Base-by-base conservation (phyloP, 2,329 filamentous ascomycete genomes). In the Tolypocladium paradoxum region DNA sequence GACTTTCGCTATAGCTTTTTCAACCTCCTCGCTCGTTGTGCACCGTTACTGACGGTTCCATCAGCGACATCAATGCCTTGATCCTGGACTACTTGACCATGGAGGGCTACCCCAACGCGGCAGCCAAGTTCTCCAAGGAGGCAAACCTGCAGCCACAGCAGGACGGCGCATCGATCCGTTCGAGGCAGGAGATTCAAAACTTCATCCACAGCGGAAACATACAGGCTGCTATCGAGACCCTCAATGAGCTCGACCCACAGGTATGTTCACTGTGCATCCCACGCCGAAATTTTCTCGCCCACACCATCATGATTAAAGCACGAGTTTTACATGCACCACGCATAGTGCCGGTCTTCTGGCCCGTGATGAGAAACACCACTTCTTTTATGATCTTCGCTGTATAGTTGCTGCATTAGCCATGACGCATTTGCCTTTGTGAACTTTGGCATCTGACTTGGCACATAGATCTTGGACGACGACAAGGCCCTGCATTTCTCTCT, bases 301-400 rank as follows among this genome's bases (percentile, higher is more conserved):
- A 35, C 35, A 35, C 38, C 50, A 51, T 81, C 73, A 91, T 93
- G 93, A 99, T 99, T 96, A 96, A 77, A 88, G 78, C 66, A 69
- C 66, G 76, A 80, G 79, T 87, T 91, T 84, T 95, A 79, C 92
- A 99, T 99, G 93, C 93, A 99, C 93, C 93, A 99, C 93, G 90
- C 93, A 90, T 93, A 97, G 82, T 78, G 78, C 79, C 83, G 54
- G 54, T 53, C 49, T 84, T 81, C 77, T 77, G 82, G 83, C 84
- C 82, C 73, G 82, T 93, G 93, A 95, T 95, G 92, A 97, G 80
- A 83, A 84, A 85, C 77, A 82, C 79, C 79, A 83, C 78, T 73
- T 74, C 72, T 68, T 38, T 71, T 66, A 71, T 72, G 69, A 73
- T 58, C 59, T 46, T 31, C 24, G 27, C 9, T 27, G 16, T 33